Evolutionary conservation across 805 yeast genomes (phyloP), one percentile per base, ranked within the genome.

Genomic region (Wickerhamomyces silvicola): DNA sequence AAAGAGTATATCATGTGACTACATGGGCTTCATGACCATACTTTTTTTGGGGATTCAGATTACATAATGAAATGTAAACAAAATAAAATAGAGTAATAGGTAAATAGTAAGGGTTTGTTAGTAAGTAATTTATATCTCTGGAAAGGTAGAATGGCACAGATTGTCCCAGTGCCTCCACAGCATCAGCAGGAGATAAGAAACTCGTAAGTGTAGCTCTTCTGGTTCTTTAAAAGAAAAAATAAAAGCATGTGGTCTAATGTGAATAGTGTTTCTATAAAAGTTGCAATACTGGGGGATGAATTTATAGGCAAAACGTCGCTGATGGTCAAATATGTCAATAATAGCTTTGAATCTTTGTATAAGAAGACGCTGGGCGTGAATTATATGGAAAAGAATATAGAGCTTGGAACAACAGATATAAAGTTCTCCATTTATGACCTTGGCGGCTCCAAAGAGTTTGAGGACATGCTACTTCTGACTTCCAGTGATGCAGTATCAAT

Each of bases 321-420:
- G 37, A 88, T 90, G 97, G 95, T 88, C 16, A 87, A 90, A 53
- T 90, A 88, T 54, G 96, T 90, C n/a, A 96, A 90, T 52, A 94
- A 94, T 33, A 75, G 83, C 21, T 90, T 83, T 55, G 94, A 87
- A 52, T 92, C 85, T 50, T 86, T 81, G 39, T 90, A 90, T 53
- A 85, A 88, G 30, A 96, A 87, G 57, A 90, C 98, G 0, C 63
- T 86, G 32, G 98, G 98, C 6, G 97, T 92, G 34, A 90, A 90
- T 53, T 88, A 85, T 57, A 80, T 92, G 84, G 96, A 92, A 54
- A 81, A 87, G 47, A 78, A 81, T 37, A 83, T 90, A 18, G 79
- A 77, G 38, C 79, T 90, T 33, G 77, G 87, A 35, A 78, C 83
- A 37, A 87, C 96, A 3, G 86, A 84, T 43, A 84, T 90, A 35